A percentile compares a stretch with the other conserved stretches of the same genome.
Evolutionary conservation across 1,284 basidiomycete species (phyloP).

Genomic region (Tilletia caries): DNA sequence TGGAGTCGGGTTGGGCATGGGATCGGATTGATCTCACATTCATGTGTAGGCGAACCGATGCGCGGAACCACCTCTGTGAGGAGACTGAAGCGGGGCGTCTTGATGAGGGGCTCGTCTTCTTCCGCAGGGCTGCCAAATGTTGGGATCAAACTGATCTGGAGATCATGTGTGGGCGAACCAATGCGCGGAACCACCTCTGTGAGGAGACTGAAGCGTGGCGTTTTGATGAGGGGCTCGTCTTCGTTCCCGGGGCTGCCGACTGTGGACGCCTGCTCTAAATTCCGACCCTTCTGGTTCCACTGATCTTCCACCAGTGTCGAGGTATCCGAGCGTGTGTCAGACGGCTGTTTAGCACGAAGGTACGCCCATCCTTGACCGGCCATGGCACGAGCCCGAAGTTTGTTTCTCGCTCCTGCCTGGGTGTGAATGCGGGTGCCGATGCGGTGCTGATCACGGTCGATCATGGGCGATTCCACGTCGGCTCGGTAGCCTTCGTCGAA

Average conservation of each 20-base stretch:
- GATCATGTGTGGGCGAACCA: constrained; percentile 13
- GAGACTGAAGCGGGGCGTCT: constrained; percentile 15
- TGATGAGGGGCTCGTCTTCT: not conserved
- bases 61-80: constrained; percentile 13
- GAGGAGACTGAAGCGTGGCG: constrained; percentile 13
- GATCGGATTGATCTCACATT: constrained; percentile 6
- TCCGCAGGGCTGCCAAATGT: not conserved
- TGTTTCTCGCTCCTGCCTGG: not conserved
- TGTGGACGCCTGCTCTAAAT: not conserved
- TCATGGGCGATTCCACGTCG: constrained; percentile 17
- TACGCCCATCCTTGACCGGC: not conserved
- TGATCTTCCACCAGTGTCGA: not conserved
- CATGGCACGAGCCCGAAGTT: not conserved
- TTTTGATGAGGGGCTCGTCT: not conserved
- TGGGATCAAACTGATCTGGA: not conserved
- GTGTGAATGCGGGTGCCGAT: constrained; percentile 16
- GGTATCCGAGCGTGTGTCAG: not conserved
- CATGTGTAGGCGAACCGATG: constrained; percentile 8
- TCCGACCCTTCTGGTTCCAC: not conserved
- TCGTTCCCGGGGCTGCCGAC: not conserved
- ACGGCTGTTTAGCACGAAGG: not conserved
- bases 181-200: constrained; percentile 13
- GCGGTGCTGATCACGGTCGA: constrained; percentile 14
- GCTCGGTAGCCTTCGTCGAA: constrained; percentile 13
- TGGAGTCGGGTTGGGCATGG: constrained; percentile 6